Evolutionary conservation across 495 filamentous ascomycete species (phyloP).

Genomic region (Penicillium pancosmium): DNA sequence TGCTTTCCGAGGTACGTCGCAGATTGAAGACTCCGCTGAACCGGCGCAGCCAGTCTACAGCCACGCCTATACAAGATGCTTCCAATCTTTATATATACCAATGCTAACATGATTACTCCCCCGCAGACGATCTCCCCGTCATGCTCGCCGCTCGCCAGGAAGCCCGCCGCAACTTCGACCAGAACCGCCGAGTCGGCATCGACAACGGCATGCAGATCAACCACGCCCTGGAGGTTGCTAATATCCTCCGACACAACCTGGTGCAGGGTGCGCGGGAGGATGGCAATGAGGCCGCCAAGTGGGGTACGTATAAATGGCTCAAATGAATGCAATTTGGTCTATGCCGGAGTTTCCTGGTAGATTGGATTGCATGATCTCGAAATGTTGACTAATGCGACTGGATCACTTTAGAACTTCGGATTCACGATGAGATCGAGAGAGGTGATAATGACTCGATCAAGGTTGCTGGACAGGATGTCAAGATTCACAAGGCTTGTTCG

Average conservation of each 20-base stretch:
- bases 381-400: constrained; percentile 11
- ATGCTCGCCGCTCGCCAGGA: constrained; percentile 69
- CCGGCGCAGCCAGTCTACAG: background rate
- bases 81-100: background rate
- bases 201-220: constrained; percentile 60
- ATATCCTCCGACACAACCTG: constrained; percentile 78
- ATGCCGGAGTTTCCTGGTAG: background rate
- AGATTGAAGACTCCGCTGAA: background rate
- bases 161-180: constrained; percentile 71
- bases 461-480: constrained; percentile 47
- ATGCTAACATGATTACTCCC: constrained; percentile 4
- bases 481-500: constrained; percentile 51
- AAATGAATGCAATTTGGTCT: background rate
- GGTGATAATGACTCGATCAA: constrained; percentile 91
- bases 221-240: constrained; percentile 82
- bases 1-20: constrained; percentile 82
- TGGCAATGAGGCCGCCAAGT: constrained; percentile 57
- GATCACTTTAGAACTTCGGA: constrained; percentile 65
- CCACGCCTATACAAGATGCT: background rate
- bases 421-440: constrained; percentile 88
- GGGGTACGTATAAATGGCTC: constrained; percentile 54
- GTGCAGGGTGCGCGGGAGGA: constrained; percentile 73
- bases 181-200: constrained; percentile 58
- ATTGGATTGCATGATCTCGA: background rate
- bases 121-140: constrained; percentile 64